Percentiles rank a stretch among this genome's conserved stretches.
Evolutionary conservation across 345 rosid genomes (phyloP).

Genomic region (Triadica sebifera): DNA sequence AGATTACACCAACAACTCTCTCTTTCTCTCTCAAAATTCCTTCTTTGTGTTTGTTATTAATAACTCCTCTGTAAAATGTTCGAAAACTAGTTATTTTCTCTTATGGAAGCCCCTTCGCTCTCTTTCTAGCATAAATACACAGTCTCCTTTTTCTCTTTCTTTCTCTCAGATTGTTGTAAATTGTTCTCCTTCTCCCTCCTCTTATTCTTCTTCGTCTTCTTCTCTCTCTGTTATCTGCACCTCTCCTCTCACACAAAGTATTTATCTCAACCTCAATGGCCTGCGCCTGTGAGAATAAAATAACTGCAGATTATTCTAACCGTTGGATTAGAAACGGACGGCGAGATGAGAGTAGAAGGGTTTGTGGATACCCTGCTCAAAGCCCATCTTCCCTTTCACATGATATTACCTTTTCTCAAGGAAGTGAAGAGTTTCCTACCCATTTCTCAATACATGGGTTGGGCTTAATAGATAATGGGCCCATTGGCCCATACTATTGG

Average conservation of each 20-base stretch:
- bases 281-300: constrained; percentile 1
- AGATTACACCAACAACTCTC: not conserved
- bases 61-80: not conserved
- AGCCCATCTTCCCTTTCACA: not conserved
- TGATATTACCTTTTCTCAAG: not conserved
- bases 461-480: no score
- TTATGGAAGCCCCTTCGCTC: not conserved
- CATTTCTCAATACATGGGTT: no score
- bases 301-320: constrained; percentile 3
- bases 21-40: not conserved
- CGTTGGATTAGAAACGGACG: constrained; percentile 15
- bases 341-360: not conserved
- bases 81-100: not conserved
- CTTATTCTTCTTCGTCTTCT: not conserved
- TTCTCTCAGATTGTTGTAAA: not conserved
- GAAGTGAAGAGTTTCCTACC: no score
- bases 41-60: not conserved
- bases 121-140: not conserved
- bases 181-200: not conserved
- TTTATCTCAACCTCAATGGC: constrained; percentile 8
- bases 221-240: not conserved
- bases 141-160: not conserved
- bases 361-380: not conserved
- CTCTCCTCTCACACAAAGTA: not conserved
- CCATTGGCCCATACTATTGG: no score